These are phyloP conservation scores for Aquilaria yunnanensis DNA, from an alignment of 345 rosid species.

Conservation along the genomic window DNA sequence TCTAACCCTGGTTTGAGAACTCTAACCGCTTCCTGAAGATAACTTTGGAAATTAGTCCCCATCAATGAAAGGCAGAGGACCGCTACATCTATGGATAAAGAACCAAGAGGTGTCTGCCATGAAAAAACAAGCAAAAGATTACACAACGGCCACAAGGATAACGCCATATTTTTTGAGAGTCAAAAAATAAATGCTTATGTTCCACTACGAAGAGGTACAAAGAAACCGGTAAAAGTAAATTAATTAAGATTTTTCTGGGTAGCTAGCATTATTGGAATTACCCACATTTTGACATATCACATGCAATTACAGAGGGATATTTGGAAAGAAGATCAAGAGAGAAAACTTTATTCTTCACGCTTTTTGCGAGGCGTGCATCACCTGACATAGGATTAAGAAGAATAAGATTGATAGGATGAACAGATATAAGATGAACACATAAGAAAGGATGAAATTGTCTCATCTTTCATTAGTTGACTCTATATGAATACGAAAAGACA, in stretches of 20 bases:
- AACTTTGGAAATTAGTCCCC: constrained; percentile 84
- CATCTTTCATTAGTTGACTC: too few relatives aligned
- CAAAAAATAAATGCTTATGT: too few relatives aligned
- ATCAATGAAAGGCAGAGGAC: constrained; percentile 93
- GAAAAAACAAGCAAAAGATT: constrained; percentile 2
- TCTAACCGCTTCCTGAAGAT: constrained; percentile 70
- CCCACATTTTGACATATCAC: constrained; percentile 88
- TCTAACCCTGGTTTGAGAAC: constrained; percentile 85
- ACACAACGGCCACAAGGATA: too few relatives aligned
- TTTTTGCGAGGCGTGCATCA: constrained; percentile 79
- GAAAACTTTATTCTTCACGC: constrained; percentile 80
- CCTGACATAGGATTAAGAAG: constrained; percentile 35
- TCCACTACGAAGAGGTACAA: too few relatives aligned
- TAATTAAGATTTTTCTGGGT: too few relatives aligned
- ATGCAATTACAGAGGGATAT: constrained; percentile 74
- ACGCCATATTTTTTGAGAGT: too few relatives aligned
- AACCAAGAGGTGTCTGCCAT: constrained; percentile 62
- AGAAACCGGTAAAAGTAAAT: too few relatives aligned
- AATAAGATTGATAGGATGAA: constrained; percentile 1
- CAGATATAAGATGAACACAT: neutral
- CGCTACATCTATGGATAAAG: constrained; percentile 70
- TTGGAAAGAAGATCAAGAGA: constrained; percentile 89
- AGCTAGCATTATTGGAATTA: neutral
- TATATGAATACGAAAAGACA: too few relatives aligned
- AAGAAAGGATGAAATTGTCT: too few relatives aligned